Evolutionary conservation across 768 basidiomycete species (phyloP).

Genomic region (Termitomyces sp.): DNA sequence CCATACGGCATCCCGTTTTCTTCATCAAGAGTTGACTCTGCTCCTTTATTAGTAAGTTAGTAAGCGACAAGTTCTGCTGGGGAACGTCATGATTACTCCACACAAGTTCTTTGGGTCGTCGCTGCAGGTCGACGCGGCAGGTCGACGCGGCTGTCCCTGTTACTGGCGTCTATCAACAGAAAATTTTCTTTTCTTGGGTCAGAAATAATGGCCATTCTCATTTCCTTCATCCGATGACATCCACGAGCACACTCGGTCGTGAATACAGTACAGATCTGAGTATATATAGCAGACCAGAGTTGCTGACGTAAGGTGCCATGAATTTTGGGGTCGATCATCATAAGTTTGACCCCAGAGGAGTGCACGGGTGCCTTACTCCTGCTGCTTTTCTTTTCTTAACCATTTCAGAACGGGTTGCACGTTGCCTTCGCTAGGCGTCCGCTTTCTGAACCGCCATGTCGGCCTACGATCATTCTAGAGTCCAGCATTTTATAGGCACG

Average conservation of each 20-base stretch:
- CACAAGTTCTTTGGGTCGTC: neutral
- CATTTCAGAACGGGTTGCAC: conserved; percentile 12
- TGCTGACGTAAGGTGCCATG: conserved; percentile 23
- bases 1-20: neutral
- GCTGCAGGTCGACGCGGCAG: neutral
- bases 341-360: conserved; percentile 35
- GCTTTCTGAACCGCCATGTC: conserved; percentile 36
- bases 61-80: neutral
- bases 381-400: conserved; percentile 6
- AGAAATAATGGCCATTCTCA: neutral
- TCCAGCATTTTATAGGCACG: conserved; percentile 52
- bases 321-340: conserved; percentile 46
- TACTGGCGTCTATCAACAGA: neutral
- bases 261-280: no score
- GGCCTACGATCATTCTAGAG: conserved; percentile 51
- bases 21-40: neutral
- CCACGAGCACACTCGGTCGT: neutral
- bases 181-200: neutral
- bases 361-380: conserved; percentile 10
- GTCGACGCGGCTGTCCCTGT: neutral
- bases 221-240: neutral
- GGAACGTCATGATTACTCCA: neutral
- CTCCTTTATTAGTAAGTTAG: neutral
- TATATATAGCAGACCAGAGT: neutral
- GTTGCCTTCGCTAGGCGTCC: conserved; percentile 10